Base-by-base conservation (phyloP, 805 yeast genomes). In the Cyberlindnera mrakii region DNA sequence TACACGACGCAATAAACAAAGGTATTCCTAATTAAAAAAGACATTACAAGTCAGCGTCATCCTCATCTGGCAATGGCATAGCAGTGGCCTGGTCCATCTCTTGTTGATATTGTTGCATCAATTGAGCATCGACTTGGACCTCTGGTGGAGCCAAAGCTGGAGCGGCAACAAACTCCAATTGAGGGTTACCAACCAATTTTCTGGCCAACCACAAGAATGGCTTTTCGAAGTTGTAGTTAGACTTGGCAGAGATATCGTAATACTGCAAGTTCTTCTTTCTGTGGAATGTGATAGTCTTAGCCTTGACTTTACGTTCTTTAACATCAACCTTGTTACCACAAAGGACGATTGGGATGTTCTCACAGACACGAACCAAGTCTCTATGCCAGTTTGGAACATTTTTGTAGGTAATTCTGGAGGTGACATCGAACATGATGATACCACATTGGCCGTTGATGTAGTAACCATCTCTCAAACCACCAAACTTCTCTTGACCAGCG, bases 361-460 rank as follows among this genome's bases (percentile, higher is more conserved):
- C 99, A 77, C 99, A 93, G 53, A 93, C 99, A 76, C 99, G 88
- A 53, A 93, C 97, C 67, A 93, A 80, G 73, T 93, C 99, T 77
- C 99, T 85, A 84, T 95, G 97, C 99, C 99, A 93, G 86, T 93
- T 95, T 70, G 99, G 99, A 68, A 93, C 99, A 73, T 93, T 93
- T 79, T 93, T 93, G 78, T 93, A 93, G 58, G 99, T 93, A 75
- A 93, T 91, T 79, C 99, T 90, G 42, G 98, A 89, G 51, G 99
- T 93, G 52, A 93, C 99, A 72, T 93, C 99, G 68, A 93, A 93
- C 99, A 93, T 93, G 71, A 93, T 93, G 76, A 93, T 93, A 75
- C 98, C 99, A 80, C 99, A 93, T 75, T 93, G 96, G 66, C 99
- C 99, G 70, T 93, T 91, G 70, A 93, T 93, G 75, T 93, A 93